A percentile compares a stretch with the other conserved stretches of the same genome.
These are phyloP conservation scores for Fistulina hepatica DNA, from an alignment of 1,284 basidiomycete genomes.

Conservation along the genomic window DNA sequence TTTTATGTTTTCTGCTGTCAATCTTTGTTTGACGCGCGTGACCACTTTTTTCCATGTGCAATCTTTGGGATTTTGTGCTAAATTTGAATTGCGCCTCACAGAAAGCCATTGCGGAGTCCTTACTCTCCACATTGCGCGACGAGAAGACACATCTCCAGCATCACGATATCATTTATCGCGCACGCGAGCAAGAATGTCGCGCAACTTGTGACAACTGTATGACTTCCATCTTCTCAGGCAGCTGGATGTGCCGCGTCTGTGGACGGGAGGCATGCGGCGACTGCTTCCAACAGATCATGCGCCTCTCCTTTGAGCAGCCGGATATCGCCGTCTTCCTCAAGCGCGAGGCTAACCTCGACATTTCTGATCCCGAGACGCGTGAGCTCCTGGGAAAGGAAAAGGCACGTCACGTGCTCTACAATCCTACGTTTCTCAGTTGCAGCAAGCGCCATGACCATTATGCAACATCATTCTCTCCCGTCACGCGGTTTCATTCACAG, in stretches of 20 bases:
- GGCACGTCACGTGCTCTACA: slow-evolving; percentile 49
- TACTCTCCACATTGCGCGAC: slow-evolving; percentile 56
- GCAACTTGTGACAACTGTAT: slow-evolving; percentile 87
- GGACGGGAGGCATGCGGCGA: slow-evolving; percentile 83
- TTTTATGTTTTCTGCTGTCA: too few species aligned
- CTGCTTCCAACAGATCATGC: slow-evolving; percentile 65
- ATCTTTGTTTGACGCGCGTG: too few species aligned
- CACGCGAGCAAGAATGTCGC: slow-evolving; percentile 67
- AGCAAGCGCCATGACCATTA: slow-evolving; percentile 58
- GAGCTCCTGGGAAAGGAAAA: slow-evolving; percentile 45
- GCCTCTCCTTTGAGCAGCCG: slow-evolving; percentile 44
- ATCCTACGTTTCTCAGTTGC: slow-evolving; percentile 66
- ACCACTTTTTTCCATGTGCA: slow-evolving; percentile 7
- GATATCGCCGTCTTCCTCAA: slow-evolving; percentile 29
- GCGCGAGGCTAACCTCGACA: background rate
- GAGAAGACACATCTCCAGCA: slow-evolving; percentile 63
- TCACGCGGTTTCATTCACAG: slow-evolving; percentile 61
- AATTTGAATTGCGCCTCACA: slow-evolving; percentile 19
- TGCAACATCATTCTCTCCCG: slow-evolving; percentile 61
- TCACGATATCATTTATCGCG: slow-evolving; percentile 54
- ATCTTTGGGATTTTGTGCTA: slow-evolving; percentile 7
- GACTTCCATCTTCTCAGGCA: slow-evolving; percentile 83
- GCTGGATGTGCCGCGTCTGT: slow-evolving; percentile 84
- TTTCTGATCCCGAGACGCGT: slow-evolving; percentile 36
- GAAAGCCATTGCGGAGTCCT: slow-evolving; percentile 56